Conservation (phyloP, 306 rosid genomes). For the Gillenia trifoliata region DNA sequence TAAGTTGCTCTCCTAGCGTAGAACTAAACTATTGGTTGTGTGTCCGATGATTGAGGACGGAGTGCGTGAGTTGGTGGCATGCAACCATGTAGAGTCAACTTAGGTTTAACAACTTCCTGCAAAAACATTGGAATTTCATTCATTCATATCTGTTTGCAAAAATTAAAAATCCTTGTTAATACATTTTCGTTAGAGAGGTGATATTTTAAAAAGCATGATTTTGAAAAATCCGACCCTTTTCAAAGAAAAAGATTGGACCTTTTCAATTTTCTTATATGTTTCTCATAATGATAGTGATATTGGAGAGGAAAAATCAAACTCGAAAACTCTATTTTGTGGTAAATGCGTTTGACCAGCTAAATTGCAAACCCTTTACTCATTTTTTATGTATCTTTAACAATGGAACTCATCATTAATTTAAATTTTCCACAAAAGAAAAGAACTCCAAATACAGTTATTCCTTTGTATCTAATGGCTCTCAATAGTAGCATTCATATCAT, state of each 20-base stretch:
- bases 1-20: too few relatives aligned
- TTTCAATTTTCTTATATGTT: too few relatives aligned
- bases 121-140: not conserved
- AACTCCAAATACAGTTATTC: too few relatives aligned
- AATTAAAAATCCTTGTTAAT: too few relatives aligned
- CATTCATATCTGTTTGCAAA: too few relatives aligned
- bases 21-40: not conserved
- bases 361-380: not conserved
- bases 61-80: not conserved
- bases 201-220: not conserved
- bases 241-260: not conserved
- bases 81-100: not conserved
- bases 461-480: too few relatives aligned
- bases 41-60: not conserved
- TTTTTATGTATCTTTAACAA: too few relatives aligned
- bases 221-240: not conserved
- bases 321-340: accelerated
- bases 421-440: too few relatives aligned
- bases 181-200: not conserved
- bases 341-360: not conserved
- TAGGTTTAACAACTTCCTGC: not conserved
- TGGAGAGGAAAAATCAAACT: not conserved
- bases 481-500: too few relatives aligned
- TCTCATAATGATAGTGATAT: not conserved
- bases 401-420: too few relatives aligned